Evolutionary conservation across 2,329 filamentous ascomycete genomes (phyloP).

Genomic region (Sclerotinia trifoliorum): DNA sequence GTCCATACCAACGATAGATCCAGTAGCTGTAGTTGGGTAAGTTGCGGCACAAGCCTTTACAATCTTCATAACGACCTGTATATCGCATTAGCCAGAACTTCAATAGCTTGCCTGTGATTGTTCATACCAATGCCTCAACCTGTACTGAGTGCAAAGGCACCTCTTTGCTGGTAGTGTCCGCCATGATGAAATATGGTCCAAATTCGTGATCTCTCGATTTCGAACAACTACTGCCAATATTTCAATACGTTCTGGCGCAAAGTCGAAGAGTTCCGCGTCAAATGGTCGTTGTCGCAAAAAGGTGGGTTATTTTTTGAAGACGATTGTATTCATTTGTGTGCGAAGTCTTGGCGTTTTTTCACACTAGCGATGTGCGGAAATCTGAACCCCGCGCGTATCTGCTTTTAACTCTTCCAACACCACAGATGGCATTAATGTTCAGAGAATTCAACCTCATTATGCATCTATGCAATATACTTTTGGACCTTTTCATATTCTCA

Average conservation of each 20-base stretch:
- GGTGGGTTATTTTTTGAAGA: constrained; percentile 22
- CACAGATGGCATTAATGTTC: neutral
- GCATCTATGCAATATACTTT: neutral
- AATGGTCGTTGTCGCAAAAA: constrained; percentile 22
- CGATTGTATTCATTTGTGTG: constrained; percentile 24
- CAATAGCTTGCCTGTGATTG: constrained; percentile 39
- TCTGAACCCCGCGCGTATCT: constrained; percentile 20
- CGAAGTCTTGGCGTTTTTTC: constrained; percentile 22
- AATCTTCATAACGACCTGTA: constrained; percentile 92
- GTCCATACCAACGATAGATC: constrained; percentile 92
- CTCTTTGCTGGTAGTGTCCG: constrained; percentile 58
- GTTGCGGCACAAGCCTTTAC: constrained; percentile 88
- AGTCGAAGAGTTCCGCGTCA: constrained; percentile 18
- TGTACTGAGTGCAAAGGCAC: constrained; percentile 80
- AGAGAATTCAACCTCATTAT: neutral
- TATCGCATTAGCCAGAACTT: constrained; percentile 33
- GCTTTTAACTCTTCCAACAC: neutral
- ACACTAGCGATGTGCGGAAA: constrained; percentile 13
- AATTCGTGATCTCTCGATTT: constrained; percentile 9
- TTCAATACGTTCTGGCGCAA: constrained; percentile 12
- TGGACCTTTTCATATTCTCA: neutral
- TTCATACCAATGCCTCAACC: constrained; percentile 86
- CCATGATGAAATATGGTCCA: constrained; percentile 48
- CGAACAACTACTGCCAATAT: neutral
- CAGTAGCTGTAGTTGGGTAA: constrained; percentile 87